Conservation (phyloP, 2,329 filamentous ascomycete species). For the Ceratocystis colombiana region DNA sequence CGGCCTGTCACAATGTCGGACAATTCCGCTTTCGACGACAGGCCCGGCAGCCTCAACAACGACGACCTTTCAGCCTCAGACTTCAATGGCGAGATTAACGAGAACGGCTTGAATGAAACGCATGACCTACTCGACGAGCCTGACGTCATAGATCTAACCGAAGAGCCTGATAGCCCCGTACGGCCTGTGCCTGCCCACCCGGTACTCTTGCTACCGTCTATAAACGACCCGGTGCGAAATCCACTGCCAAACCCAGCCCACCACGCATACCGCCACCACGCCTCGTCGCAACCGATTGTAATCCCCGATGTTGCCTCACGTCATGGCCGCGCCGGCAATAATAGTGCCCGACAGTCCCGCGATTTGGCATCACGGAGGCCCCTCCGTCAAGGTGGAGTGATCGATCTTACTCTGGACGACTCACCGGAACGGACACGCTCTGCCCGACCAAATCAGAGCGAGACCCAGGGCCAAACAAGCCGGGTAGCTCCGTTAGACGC, state of each 20-base stretch:
- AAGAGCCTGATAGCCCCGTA: slow-evolving; percentile 41
- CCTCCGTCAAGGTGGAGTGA: slow-evolving; percentile 31
- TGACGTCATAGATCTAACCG: slow-evolving; percentile 42
- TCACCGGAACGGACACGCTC: slow-evolving; percentile 26
- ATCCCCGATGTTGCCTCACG: not conserved
- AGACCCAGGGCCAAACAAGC: not conserved
- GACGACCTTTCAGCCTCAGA: slow-evolving; percentile 17
- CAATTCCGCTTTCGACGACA: not conserved
- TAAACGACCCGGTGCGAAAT: slow-evolving; percentile 36
- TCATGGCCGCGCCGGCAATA: not conserved
- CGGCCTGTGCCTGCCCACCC: not conserved
- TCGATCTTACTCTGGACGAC: slow-evolving; percentile 45
- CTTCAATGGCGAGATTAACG: slow-evolving; percentile 32
- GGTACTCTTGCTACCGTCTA: slow-evolving; percentile 17
- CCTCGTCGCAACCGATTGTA: not conserved
- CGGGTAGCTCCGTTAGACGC: not conserved
- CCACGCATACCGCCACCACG: slow-evolving; percentile 27
- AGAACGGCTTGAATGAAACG: slow-evolving; percentile 26
- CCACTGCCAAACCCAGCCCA: slow-evolving; percentile 37
- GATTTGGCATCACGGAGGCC: not conserved
- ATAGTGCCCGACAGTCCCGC: not conserved
- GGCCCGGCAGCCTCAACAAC: not conserved
- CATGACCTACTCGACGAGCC: slow-evolving; percentile 23
- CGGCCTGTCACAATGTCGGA: not conserved
- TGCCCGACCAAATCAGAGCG: not conserved